Conservation (phyloP, 495 filamentous ascomycete genomes). For the Lentithecium fluviatile region DNA sequence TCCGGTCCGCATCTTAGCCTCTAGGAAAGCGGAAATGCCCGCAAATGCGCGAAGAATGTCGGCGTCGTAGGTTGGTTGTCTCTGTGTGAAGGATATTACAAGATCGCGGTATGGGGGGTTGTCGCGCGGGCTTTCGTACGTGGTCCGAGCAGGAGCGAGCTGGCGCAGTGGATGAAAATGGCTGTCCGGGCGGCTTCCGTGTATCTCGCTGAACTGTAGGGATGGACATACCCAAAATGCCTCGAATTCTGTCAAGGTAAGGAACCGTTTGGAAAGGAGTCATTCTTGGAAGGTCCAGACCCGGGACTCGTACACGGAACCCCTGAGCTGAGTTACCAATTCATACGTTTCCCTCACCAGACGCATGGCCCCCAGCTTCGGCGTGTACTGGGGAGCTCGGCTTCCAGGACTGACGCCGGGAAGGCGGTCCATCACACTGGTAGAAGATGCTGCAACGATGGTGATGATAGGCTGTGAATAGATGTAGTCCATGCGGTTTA, state of each 20-base stretch:
- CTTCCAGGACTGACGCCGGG: neutral
- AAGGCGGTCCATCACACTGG: neutral
- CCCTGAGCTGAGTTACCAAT: neutral
- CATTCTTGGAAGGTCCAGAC: constrained; percentile 20
- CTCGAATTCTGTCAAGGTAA: neutral
- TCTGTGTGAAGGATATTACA: neutral
- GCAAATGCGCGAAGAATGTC: neutral
- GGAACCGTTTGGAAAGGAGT: constrained; percentile 8
- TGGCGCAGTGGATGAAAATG: neutral
- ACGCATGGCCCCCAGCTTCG: neutral
- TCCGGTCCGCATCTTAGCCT: neutral
- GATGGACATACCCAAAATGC: neutral
- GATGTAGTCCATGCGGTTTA: neutral
- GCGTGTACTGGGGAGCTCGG: neutral
- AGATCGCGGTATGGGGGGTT: neutral
- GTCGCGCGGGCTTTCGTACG: neutral
- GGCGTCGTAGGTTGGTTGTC: neutral
- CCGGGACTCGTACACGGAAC: neutral
- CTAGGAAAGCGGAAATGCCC: neutral
- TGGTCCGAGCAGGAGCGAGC: neutral
- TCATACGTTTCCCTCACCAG: neutral
- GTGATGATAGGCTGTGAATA: neutral
- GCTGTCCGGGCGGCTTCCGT: neutral
- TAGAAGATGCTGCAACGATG: neutral
- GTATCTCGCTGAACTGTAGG: neutral